phyloP scores from a whole-genome alignment of 495 filamentous ascomycete genomes.

The Schizothecium vesticola region DNA sequence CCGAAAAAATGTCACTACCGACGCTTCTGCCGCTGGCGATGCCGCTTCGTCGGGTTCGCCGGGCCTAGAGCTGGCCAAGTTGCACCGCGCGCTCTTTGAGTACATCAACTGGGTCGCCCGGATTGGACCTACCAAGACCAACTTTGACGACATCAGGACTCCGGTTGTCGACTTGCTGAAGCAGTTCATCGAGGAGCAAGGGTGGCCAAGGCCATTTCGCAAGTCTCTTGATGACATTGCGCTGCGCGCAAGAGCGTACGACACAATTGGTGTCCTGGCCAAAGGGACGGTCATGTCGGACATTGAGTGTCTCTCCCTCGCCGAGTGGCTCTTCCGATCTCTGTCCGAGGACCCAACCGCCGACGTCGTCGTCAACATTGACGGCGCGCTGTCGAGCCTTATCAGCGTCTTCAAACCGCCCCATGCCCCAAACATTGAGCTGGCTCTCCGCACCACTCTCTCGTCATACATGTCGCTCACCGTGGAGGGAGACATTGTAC shows the following conservation, averaged over 20 bases:
- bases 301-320: conserved; percentile 50
- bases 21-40: neutral
- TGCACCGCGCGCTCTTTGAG: conserved; percentile 78
- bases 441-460: conserved; percentile 46
- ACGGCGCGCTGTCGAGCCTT: conserved; percentile 78
- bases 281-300: conserved; percentile 46
- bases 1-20: conserved; percentile 44
- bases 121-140: conserved; percentile 57
- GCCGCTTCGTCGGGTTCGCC: conserved; percentile 6
- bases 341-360: conserved; percentile 74
- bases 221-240: conserved; percentile 55
- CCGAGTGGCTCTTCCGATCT: conserved; percentile 75
- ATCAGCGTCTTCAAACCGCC: conserved; percentile 45
- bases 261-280: conserved; percentile 77
- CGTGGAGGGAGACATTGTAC: conserved; percentile 46
- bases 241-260: conserved; percentile 71
- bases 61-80: conserved; percentile 33
- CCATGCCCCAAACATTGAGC: conserved; percentile 29
- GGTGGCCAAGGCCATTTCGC: conserved; percentile 65
- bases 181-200: conserved; percentile 71
- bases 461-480: conserved; percentile 60
- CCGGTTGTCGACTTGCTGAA: conserved; percentile 65
- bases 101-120: conserved; percentile 85
- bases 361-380: conserved; percentile 76
- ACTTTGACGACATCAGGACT: conserved; percentile 53